phyloP scores from a whole-genome alignment of 2,329 filamentous ascomycete species.

The Phoma sp. region DNA sequence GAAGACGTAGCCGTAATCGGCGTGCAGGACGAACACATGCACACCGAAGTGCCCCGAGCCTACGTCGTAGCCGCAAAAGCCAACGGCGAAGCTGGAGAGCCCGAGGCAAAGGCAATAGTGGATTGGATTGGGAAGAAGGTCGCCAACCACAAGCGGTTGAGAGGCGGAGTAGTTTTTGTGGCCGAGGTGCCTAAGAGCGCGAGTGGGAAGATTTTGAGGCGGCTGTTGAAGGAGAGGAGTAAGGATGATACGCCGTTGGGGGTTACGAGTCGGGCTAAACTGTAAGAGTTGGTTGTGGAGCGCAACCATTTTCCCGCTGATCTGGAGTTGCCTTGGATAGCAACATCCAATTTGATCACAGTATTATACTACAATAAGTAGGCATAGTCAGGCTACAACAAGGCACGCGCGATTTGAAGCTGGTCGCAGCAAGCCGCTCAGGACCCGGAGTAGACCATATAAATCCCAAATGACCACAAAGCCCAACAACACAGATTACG shows the following conservation, averaged over 20 bases:
- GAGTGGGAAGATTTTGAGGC: conserved; percentile 55
- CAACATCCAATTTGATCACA: too few relatives aligned
- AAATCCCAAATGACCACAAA: too few relatives aligned
- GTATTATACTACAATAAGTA: too few relatives aligned
- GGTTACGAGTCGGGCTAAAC: conserved; percentile 19
- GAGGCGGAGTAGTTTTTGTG: conserved; percentile 50
- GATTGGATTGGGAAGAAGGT: conserved; percentile 33
- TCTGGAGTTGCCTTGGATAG: too few relatives aligned
- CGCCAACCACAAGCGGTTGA: conserved; percentile 37
- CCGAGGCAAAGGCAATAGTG: conserved; percentile 22
- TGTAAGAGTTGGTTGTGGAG: conserved; percentile 7
- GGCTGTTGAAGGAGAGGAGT: conserved; percentile 30
- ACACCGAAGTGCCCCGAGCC: conserved; percentile 38
- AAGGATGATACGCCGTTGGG: conserved; percentile 26
- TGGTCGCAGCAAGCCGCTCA: too few relatives aligned
- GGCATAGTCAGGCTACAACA: too few relatives aligned
- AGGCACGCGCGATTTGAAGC: too few relatives aligned
- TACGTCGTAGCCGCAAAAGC: conserved; percentile 33
- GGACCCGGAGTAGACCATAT: too few relatives aligned
- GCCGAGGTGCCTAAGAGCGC: conserved; percentile 56
- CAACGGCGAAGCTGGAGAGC: conserved; percentile 14
- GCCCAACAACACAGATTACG: too few relatives aligned
- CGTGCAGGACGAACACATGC: conserved; percentile 32
- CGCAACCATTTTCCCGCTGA: too few relatives aligned
- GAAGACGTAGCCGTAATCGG: conserved; percentile 39